Percentiles rank a stretch among this genome's conserved stretches.
These are phyloP conservation scores for Gautieria morchelliformis DNA, from an alignment of 768 basidiomycete genomes.

Conservation along the genomic window DNA sequence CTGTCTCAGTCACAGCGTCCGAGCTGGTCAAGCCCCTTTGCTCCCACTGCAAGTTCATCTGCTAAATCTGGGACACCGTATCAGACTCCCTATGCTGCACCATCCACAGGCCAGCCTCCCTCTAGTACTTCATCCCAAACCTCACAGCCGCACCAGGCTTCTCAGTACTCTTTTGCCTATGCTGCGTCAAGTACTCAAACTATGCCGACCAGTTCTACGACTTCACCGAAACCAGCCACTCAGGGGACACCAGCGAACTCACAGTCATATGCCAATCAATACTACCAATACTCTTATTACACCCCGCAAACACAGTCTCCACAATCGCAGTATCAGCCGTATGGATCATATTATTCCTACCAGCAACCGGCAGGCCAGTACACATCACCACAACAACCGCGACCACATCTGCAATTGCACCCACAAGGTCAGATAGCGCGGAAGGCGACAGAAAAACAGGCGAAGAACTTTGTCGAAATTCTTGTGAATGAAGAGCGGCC, in stretches of 20 bases:
- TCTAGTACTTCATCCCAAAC: background rate
- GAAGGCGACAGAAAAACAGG: slow-evolving; percentile 35
- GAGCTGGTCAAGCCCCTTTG: slow-evolving; percentile 2
- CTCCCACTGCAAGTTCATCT: background rate
- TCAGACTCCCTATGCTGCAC: background rate
- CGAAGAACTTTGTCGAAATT: slow-evolving; percentile 66
- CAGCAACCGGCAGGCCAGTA: background rate
- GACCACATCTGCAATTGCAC: slow-evolving; percentile 10
- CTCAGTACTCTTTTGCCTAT: background rate
- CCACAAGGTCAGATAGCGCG: slow-evolving; percentile 19
- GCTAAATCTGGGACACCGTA: background rate
- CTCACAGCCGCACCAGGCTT: background rate
- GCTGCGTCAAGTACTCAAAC: background rate
- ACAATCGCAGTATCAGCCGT: slow-evolving; percentile 15
- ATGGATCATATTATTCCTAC: slow-evolving; percentile 14
- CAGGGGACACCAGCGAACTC: background rate
- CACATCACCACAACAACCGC: background rate
- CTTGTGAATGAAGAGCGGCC: slow-evolving; percentile 26
- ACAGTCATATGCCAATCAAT: slow-evolving; percentile 8
- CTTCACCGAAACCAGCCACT: background rate
- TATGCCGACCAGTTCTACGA: slow-evolving; percentile 9
- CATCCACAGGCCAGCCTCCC: background rate
- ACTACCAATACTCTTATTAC: slow-evolving; percentile 10
- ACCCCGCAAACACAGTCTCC: background rate
- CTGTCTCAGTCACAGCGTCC: background rate